A percentile compares a stretch with the other conserved stretches of the same genome.
phyloP scores from a whole-genome alignment of 2,329 filamentous ascomycete genomes.

The Beauveria bassiana region DNA sequence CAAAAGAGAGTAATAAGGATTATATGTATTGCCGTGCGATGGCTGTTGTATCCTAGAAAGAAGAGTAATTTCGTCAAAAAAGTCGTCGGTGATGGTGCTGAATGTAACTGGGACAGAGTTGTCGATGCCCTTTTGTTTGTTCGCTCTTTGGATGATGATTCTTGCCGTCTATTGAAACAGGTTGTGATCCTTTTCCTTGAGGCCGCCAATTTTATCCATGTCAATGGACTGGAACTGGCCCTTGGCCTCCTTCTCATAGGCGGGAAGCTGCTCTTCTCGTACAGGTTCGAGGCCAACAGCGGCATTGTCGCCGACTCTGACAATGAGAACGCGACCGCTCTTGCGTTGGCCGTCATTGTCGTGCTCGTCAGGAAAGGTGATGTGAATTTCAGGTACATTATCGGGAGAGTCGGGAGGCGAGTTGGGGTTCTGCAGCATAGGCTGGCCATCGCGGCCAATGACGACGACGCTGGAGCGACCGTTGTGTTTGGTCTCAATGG shows the following conservation, averaged over 20 bases:
- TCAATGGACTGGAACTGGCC: slow-evolving; percentile 88
- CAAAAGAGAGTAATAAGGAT: slow-evolving; percentile 11
- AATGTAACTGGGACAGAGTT: slow-evolving; percentile 7
- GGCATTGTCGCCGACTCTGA: slow-evolving; percentile 80
- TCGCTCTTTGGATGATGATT: background rate
- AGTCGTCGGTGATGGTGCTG: slow-evolving; percentile 5
- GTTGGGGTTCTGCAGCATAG: slow-evolving; percentile 66
- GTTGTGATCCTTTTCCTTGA: slow-evolving; percentile 74
- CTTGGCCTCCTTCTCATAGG: slow-evolving; percentile 76
- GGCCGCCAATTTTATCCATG: slow-evolving; percentile 85
- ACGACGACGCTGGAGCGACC: slow-evolving; percentile 65
- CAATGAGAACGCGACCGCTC: slow-evolving; percentile 83
- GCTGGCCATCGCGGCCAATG: slow-evolving; percentile 68
- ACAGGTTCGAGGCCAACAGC: slow-evolving; percentile 83
- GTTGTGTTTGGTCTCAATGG: slow-evolving; percentile 48
- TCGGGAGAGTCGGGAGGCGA: slow-evolving; percentile 72
- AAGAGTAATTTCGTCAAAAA: slow-evolving; percentile 13
- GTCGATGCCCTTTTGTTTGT: background rate
- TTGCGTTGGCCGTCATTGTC: slow-evolving; percentile 75
- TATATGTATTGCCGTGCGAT: slow-evolving; percentile 2
- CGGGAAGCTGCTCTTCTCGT: slow-evolving; percentile 70
- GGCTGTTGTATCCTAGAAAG: slow-evolving; percentile 12
- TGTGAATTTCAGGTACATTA: slow-evolving; percentile 89
- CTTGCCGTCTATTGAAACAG: slow-evolving; percentile 27
- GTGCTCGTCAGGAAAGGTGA: slow-evolving; percentile 95